Evolutionary conservation across 768 basidiomycete genomes (phyloP).

Genomic region (Daedaleopsis nitida): DNA sequence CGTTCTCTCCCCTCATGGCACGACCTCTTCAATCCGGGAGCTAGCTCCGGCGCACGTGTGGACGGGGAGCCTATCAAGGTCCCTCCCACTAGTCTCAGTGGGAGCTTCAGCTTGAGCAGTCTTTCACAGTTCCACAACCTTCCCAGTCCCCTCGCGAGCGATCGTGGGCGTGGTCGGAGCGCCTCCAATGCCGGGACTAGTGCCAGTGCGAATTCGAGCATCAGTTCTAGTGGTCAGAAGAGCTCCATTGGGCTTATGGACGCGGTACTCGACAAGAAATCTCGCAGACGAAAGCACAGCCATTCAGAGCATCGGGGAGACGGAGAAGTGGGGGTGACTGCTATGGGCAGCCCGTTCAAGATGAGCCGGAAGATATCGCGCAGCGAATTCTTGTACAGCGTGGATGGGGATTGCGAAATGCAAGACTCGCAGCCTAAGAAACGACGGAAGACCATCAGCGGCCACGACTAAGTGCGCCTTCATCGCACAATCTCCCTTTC

Average conservation of each 20-base stretch:
- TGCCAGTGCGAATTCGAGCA: conserved; percentile 12
- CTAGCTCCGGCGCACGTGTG: neutral
- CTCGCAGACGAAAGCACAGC: conserved; percentile 10
- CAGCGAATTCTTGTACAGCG: conserved; percentile 20
- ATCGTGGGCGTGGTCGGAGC: neutral
- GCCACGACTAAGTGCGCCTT: conserved; percentile 18
- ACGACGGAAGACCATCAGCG: conserved; percentile 44
- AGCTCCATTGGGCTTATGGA: conserved; percentile 30
- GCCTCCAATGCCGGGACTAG: neutral
- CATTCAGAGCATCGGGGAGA: conserved; percentile 8
- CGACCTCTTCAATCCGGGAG: neutral
- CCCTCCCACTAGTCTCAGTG: neutral
- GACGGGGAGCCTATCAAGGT: neutral
- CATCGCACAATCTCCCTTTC: neutral
- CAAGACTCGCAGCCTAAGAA: conserved; percentile 49
- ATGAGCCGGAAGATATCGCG: conserved; percentile 16
- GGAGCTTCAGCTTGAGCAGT: neutral
- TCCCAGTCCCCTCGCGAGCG: neutral
- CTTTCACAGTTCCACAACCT: neutral
- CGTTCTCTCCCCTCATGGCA: neutral
- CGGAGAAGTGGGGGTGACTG: conserved; percentile 24
- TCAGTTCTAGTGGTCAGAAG: conserved; percentile 18
- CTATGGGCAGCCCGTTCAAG: conserved; percentile 29
- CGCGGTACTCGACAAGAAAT: conserved; percentile 21
- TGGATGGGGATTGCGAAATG: conserved; percentile 28